Evolutionary conservation across 257 asterid genomes (phyloP).

Genomic region (Solanum pimpinellifolium): DNA sequence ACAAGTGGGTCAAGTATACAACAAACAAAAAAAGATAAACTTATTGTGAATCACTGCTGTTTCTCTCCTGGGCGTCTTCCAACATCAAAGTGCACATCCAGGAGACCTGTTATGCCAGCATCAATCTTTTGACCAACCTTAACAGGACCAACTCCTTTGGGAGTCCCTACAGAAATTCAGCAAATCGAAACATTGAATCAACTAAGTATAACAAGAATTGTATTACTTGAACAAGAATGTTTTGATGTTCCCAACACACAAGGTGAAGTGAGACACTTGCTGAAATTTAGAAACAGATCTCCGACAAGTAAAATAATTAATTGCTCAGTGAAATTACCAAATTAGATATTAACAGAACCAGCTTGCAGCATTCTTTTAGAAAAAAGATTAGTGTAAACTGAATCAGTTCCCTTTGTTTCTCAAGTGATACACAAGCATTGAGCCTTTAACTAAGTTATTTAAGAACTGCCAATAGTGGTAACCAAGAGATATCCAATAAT

Average conservation of each 20-base stretch:
- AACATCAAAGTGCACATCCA: conserved; percentile 68
- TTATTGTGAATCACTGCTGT: conserved; percentile 4
- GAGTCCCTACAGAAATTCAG: conserved; percentile 59
- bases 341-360: background rate
- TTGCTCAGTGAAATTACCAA: background rate
- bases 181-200: background rate
- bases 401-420: background rate
- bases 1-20: background rate
- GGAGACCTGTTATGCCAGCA: conserved; percentile 78
- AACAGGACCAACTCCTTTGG: conserved; percentile 86
- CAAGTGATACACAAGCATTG: background rate
- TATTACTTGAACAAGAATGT: background rate
- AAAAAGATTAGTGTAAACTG: background rate
- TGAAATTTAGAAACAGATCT: background rate
- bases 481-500: background rate
- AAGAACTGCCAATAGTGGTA: background rate
- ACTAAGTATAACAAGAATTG: background rate
- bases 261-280: background rate
- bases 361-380: background rate
- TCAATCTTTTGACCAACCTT: conserved; percentile 76
- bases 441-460: background rate
- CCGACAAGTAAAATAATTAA: background rate
- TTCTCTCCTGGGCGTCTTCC: conserved; percentile 36
- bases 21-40: background rate
- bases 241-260: background rate